A percentile compares a stretch with the other conserved stretches of the same genome.
These are phyloP conservation scores for Mycena sanguinolenta DNA, from an alignment of 768 basidiomycete genomes.

Conservation along the genomic window DNA sequence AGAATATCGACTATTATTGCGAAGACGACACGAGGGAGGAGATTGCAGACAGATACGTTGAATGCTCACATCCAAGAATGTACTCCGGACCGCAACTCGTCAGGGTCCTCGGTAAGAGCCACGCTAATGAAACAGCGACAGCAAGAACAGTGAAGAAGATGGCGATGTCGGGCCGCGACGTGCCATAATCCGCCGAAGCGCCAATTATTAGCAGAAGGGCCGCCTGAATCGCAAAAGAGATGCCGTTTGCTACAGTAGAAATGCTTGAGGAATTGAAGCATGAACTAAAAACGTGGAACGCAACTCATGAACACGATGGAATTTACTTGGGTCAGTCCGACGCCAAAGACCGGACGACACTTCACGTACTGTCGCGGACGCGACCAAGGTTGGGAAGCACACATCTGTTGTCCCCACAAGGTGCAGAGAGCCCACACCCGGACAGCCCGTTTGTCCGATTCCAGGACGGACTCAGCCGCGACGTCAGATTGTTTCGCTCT, in stretches of 20 bases:
- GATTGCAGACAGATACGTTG: slow-evolving; percentile 48
- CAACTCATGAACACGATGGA: slow-evolving; percentile 77
- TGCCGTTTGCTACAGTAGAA: slow-evolving; percentile 69
- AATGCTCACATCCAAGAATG: slow-evolving; percentile 69
- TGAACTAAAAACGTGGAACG: background rate
- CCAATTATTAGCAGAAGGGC: slow-evolving; percentile 74
- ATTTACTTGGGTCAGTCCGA: slow-evolving; percentile 60
- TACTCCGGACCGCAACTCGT: slow-evolving; percentile 77
- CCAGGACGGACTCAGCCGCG: background rate
- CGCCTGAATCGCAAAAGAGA: slow-evolving; percentile 84
- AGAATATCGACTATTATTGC: slow-evolving; percentile 83
- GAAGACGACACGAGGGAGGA: slow-evolving; percentile 75
- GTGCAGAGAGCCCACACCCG: slow-evolving; percentile 58
- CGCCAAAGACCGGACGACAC: background rate
- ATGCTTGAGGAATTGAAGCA: background rate
- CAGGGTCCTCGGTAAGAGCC: slow-evolving; percentile 78
- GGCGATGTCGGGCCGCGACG: slow-evolving; percentile 76
- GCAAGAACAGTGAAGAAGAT: slow-evolving; percentile 79
- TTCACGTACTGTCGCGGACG: slow-evolving; percentile 68
- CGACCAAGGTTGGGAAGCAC: slow-evolving; percentile 76
- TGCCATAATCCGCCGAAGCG: slow-evolving; percentile 87
- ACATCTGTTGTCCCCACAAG: slow-evolving; percentile 68
- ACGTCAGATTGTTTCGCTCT: slow-evolving; percentile 25
- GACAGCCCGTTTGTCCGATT: slow-evolving; percentile 64
- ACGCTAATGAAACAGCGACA: slow-evolving; percentile 79